Conservation (phyloP, 192 early-diverging fungal species). For the Rhizoclosmatium globosum region DNA sequence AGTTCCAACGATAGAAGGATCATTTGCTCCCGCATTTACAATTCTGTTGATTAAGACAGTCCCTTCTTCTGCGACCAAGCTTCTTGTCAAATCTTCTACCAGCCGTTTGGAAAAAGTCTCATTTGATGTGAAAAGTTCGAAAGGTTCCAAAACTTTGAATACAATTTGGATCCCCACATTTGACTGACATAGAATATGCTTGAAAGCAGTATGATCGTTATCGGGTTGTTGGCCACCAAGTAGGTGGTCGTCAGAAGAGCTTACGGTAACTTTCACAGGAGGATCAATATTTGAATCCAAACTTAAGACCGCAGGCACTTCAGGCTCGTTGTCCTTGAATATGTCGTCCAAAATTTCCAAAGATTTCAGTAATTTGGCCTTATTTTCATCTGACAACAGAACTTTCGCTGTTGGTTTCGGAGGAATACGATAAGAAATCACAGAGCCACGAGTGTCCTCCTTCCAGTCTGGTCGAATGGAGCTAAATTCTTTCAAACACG, state of each 20-base stretch:
- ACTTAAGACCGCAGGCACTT: too few relatives aligned
- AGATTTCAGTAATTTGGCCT: conserved; percentile 10
- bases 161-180: conserved; percentile 32
- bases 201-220: conserved; percentile 18
- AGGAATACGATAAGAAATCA: conserved; percentile 8
- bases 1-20: background rate
- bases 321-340: conserved; percentile 20
- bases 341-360: conserved; percentile 23
- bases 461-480: background rate
- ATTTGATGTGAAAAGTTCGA: background rate
- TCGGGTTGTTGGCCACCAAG: background rate
- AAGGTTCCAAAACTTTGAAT: background rate
- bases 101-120: background rate
- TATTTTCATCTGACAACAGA: conserved; percentile 13
- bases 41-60: conserved; percentile 40
- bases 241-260: conserved; percentile 7
- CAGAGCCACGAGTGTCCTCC: background rate
- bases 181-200: conserved; percentile 22
- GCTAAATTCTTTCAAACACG: background rate
- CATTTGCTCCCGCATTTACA: background rate
- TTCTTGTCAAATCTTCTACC: background rate
- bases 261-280: conserved; percentile 23
- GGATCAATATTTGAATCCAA: background rate
- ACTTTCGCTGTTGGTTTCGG: background rate
- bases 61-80: background rate